Evolutionary conservation across 2,329 filamentous ascomycete genomes (phyloP), one percentile per base, ranked within the genome.

Genomic region (Fonsecaea multimorphosa): DNA sequence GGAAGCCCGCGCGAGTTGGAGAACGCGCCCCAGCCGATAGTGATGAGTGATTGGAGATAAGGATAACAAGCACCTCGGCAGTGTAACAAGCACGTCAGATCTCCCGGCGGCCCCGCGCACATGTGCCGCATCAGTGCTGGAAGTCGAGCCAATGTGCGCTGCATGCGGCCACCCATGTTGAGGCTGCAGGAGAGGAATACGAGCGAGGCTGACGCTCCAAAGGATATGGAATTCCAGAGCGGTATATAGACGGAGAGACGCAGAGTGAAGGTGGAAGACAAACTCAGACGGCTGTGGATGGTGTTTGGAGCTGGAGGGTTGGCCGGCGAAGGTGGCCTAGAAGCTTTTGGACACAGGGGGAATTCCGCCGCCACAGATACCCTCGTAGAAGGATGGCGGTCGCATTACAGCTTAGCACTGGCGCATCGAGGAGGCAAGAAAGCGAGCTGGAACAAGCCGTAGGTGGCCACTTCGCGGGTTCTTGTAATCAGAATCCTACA

Each of bases 21-120:
- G 16, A 58, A 44, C 16, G 55, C 3, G 14, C 31, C n/a, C 24
- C 24, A 11, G 32, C 34, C 22, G 22, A 44, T 5, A 27, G n/a
- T 24, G 44, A n/a, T n/a, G 14, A 40, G 38, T 40, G 38, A 49
- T 49, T 49, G 44, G 44, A 49, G 19, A 49, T 49, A 49, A 49
- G 19, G 44, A 27, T 27, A 24, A 49, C 44, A 49, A 49, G 44
- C 44, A 49, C 44, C 22, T 49, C 44, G 44, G 44, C 22, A 49
- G 44, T 24, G 44, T 22, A 24, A 49, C 12, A 49, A 49, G 44
- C 19, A n/a, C 22, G 44, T 49, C 44, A 49, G 44, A 49, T 49
- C 44, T 49, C 44, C 44, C 44, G 19, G 44, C 44, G 11, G 19
- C 44, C n/a, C 44, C 44, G 44, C 44, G 44, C 19, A 24, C 44